Conservation (phyloP, 345 rosid genomes). For the Arabidopsis arenosa region DNA sequence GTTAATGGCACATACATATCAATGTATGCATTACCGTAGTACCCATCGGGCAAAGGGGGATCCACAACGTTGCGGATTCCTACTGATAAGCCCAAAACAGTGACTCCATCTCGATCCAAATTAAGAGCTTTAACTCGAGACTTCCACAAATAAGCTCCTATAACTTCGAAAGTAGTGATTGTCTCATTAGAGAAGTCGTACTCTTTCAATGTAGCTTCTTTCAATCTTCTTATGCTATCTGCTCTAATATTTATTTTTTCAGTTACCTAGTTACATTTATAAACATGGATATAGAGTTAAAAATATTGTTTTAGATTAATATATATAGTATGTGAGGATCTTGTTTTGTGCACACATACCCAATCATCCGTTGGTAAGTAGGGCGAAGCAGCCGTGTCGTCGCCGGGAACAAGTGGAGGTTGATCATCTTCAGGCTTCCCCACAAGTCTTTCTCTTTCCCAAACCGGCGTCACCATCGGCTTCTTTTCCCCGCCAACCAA, state of each 20-base stretch:
- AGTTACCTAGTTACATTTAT: conserved; percentile 28
- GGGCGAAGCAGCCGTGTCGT: conserved; percentile 42
- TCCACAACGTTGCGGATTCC: conserved; percentile 26
- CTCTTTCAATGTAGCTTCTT: conserved; percentile 29
- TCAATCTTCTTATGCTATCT: conserved; percentile 23
- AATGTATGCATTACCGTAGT: conserved; percentile 37
- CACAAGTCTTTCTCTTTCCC: conserved; percentile 56
- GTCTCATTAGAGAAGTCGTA: neutral
- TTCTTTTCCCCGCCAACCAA: conserved; percentile 46
- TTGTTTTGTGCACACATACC: conserved; percentile 17
- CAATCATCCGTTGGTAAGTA: conserved; percentile 40
- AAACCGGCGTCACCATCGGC: conserved; percentile 47
- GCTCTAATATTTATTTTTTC: conserved; percentile 22
- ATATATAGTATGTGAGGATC: neutral
- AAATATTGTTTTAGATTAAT: neutral
- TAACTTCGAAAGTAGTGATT: conserved; percentile 33
- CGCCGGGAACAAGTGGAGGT: conserved; percentile 1
- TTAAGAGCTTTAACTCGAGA: conserved; percentile 34
- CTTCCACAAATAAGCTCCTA: conserved; percentile 36
- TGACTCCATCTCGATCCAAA: conserved; percentile 33
- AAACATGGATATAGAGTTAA: neutral
- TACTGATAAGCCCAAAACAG: conserved; percentile 15
- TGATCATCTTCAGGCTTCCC: conserved; percentile 10
- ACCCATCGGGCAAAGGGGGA: conserved; percentile 36
- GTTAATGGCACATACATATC: conserved; percentile 28